Percentiles rank a stretch among this genome's conserved stretches.
These are phyloP conservation scores for Linum tenue DNA, from an alignment of 345 rosid genomes.

Conservation along the genomic window DNA sequence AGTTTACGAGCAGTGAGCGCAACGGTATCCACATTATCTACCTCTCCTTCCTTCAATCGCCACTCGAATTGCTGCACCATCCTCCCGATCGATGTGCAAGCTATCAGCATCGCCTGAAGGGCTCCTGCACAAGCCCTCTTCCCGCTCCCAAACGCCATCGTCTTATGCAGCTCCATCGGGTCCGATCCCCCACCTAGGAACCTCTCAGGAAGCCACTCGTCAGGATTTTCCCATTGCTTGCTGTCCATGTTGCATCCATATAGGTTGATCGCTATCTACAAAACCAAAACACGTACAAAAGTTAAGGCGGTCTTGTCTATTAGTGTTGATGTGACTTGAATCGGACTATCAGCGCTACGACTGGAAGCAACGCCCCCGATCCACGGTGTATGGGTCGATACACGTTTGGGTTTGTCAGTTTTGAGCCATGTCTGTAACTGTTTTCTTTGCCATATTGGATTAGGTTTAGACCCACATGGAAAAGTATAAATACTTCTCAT, in stretches of 20 bases:
- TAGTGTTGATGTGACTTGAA: too few species aligned
- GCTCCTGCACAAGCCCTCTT: slow-evolving; percentile 75
- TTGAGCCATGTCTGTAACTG: too few species aligned
- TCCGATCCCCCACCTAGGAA: slow-evolving; percentile 49
- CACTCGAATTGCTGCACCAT: slow-evolving; percentile 74
- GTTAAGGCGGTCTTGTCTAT: too few species aligned
- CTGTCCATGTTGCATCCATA: slow-evolving; percentile 90
- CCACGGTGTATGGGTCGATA: too few species aligned
- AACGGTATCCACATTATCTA: slow-evolving; percentile 52
- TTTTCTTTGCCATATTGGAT: too few species aligned
- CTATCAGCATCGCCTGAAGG: slow-evolving; percentile 53
- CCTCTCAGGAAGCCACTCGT: slow-evolving; percentile 73
- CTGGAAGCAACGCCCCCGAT: too few species aligned
- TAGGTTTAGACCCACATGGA: too few species aligned
- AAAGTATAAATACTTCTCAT: too few species aligned
- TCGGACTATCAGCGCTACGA: too few species aligned
- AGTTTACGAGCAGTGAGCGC: slow-evolving; percentile 70
- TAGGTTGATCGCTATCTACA: slow-evolving; percentile 76
- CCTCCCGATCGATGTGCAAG: slow-evolving; percentile 54
- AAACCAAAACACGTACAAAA: neutral
- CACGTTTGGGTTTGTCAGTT: too few species aligned
- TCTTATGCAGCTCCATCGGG: slow-evolving; percentile 51
- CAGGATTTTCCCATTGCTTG: slow-evolving; percentile 57
- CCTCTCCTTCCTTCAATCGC: slow-evolving; percentile 53
- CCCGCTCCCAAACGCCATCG: slow-evolving; percentile 91